These are phyloP conservation scores for Hymenoscyphus fructigenus DNA, from an alignment of 2,329 filamentous ascomycete genomes.

Conservation along the genomic window DNA sequence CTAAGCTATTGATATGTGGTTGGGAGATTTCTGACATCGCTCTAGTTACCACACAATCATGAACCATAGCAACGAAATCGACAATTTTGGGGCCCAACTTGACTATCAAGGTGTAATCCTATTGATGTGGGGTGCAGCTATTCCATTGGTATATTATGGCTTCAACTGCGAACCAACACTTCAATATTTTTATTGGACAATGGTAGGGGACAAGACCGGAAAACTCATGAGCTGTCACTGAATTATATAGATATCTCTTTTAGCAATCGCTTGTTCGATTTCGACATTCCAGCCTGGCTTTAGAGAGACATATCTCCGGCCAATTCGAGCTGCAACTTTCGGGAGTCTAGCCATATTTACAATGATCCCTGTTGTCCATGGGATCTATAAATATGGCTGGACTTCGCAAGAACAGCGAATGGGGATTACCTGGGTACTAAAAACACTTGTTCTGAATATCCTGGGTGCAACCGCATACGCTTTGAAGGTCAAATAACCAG, in stretches of 20 bases:
- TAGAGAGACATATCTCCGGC: conserved; percentile 40
- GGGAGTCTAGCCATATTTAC: conserved; percentile 43
- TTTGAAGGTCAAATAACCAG: conserved; percentile 32
- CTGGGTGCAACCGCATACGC: conserved; percentile 42
- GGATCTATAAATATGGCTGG: conserved; percentile 37
- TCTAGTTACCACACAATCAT: conserved; percentile 55
- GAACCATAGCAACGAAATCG: conserved; percentile 51
- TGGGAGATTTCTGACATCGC: conserved; percentile 13
- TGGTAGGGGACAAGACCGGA: conserved; percentile 28
- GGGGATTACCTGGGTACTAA: conserved; percentile 41
- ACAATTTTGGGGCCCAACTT: conserved; percentile 54
- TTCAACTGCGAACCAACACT: conserved; percentile 43
- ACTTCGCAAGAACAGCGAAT: conserved; percentile 40
- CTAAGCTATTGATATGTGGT: not conserved
- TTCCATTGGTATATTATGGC: conserved; percentile 57
- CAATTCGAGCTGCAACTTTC: conserved; percentile 43
- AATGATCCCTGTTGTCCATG: conserved; percentile 43
- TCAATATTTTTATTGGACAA: conserved; percentile 39
- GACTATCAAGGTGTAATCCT: conserved; percentile 62
- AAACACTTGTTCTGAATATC: conserved; percentile 41
- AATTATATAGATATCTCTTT: conserved; percentile 24
- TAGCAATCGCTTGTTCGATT: conserved; percentile 41
- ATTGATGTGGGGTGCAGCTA: conserved; percentile 60
- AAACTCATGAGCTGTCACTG: too few species aligned
- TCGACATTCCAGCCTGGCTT: conserved; percentile 41